Evolutionary conservation across 177 flowering plant genomes (phyloP).

Genomic region (Vitis hybrid): DNA sequence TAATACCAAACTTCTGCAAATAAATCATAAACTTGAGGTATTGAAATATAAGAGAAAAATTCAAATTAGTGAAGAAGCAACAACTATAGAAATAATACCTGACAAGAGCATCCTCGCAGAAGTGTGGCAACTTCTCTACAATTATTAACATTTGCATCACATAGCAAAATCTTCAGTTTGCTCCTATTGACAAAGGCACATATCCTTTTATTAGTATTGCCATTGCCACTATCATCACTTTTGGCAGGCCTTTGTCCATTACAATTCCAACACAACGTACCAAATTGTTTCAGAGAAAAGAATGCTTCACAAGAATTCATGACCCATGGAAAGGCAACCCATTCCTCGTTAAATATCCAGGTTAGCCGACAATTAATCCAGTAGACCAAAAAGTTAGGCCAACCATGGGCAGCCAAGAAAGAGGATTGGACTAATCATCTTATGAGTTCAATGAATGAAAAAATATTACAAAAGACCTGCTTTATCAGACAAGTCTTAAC

Average conservation of each 20-base stretch:
- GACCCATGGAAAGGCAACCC: not conserved
- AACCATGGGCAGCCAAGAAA: not conserved
- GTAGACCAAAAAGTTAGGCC: not conserved
- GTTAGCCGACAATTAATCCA: not conserved
- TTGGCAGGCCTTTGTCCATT: not conserved
- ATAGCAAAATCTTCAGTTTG: conserved; percentile 64
- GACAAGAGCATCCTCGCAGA: not conserved
- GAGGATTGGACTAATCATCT: no score
- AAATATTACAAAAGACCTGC: no score
- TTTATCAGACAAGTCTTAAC: no score
- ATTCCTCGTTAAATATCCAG: not conserved
- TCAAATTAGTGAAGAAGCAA: not conserved
- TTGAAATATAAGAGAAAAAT: not conserved
- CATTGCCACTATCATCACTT: conserved; percentile 11
- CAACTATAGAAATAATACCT: not conserved
- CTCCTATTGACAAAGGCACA: conserved; percentile 54
- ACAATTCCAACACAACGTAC: not conserved
- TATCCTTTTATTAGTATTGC: conserved; percentile 9
- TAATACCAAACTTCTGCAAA: no score
- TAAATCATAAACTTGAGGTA: no score
- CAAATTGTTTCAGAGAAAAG: not conserved
- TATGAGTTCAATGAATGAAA: no score
- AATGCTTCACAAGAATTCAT: not conserved
- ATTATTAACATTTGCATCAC: conserved; percentile 59
- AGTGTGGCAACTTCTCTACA: conserved; percentile 45